Evolutionary conservation across 805 yeast genomes (phyloP).

Genomic region (Candida argentea): DNA sequence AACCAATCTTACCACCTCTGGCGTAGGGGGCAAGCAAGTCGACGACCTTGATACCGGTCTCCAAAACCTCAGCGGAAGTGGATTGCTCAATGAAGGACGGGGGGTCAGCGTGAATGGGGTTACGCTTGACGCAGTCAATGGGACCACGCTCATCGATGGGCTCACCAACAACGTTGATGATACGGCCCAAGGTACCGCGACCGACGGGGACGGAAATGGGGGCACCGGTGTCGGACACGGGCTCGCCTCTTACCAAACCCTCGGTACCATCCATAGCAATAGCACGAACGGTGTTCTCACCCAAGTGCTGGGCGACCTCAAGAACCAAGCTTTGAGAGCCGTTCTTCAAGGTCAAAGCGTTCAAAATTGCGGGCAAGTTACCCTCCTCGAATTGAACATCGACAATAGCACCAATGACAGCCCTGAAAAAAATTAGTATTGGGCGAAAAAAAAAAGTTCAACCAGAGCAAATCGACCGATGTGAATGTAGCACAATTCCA

Average conservation of each 20-base stretch:
- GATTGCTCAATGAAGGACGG: slow-evolving; percentile 95
- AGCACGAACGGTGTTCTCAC: slow-evolving; percentile 99
- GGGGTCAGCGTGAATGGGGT: slow-evolving; percentile 98
- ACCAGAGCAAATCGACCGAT: too few species aligned
- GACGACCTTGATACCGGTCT: slow-evolving; percentile 99
- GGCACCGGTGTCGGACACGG: slow-evolving; percentile 90
- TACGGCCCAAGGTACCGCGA: slow-evolving; percentile 98
- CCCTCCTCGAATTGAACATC: slow-evolving; percentile 98
- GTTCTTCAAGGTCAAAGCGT: slow-evolving; percentile 86
- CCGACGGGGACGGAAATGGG: slow-evolving; percentile 99
- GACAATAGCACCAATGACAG: slow-evolving; percentile 98
- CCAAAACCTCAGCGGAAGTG: slow-evolving; percentile 94
- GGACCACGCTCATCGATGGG: slow-evolving; percentile 99
- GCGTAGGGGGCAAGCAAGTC: slow-evolving; percentile 99
- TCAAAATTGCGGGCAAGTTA: slow-evolving; percentile 92
- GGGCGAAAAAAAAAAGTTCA: slow-evolving; percentile 1
- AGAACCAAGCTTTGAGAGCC: slow-evolving; percentile 75
- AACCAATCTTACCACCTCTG: slow-evolving; percentile 99
- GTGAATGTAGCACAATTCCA: too few species aligned
- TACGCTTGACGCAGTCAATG: slow-evolving; percentile 80
- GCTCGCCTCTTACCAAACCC: slow-evolving; percentile 97
- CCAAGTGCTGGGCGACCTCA: slow-evolving; percentile 99
- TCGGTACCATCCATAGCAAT: slow-evolving; percentile 99
- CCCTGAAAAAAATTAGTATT: slow-evolving; percentile 39
- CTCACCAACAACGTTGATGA: slow-evolving; percentile 96